A percentile compares a stretch with the other conserved stretches of the same genome.
These are phyloP conservation scores for Phaeosphaeria sp. DNA, from an alignment of 2,329 filamentous ascomycete species.

Conservation along the genomic window DNA sequence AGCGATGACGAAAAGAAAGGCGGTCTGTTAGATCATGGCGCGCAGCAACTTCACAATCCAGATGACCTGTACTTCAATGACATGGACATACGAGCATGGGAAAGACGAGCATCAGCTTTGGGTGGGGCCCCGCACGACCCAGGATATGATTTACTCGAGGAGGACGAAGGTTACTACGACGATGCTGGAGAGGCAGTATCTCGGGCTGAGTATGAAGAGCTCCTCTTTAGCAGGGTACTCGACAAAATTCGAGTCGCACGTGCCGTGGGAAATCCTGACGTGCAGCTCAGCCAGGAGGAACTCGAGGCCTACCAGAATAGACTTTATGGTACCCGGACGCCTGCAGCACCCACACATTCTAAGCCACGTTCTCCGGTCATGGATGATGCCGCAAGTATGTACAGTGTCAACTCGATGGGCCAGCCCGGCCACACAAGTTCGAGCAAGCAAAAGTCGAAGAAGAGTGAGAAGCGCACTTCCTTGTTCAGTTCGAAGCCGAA, in stretches of 20 bases:
- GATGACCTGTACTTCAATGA: constrained; percentile 59
- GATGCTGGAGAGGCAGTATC: constrained; percentile 49
- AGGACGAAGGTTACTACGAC: constrained; percentile 56
- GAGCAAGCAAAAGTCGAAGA: constrained; percentile 46
- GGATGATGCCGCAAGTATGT: constrained; percentile 37
- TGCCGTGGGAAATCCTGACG: constrained; percentile 76
- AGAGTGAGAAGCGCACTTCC: constrained; percentile 32
- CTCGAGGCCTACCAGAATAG: constrained; percentile 78
- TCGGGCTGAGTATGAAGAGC: constrained; percentile 68
- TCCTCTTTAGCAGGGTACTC: constrained; percentile 77
- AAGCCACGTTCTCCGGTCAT: constrained; percentile 32
- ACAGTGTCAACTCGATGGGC: constrained; percentile 39
- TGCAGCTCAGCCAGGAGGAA: constrained; percentile 81
- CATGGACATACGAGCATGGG: constrained; percentile 53
- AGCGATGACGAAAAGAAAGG: constrained; percentile 57
- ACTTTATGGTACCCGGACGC: constrained; percentile 58
- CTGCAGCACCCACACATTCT: constrained; percentile 34
- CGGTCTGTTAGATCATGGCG: constrained; percentile 51
- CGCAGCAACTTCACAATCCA: constrained; percentile 47
- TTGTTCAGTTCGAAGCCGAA: constrained; percentile 40
- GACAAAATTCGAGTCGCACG: constrained; percentile 81
- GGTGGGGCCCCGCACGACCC: constrained; percentile 58
- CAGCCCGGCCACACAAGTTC: constrained; percentile 32
- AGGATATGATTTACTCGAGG: constrained; percentile 58
- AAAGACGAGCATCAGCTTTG: constrained; percentile 50